Evolutionary conservation across 1,284 basidiomycete genomes (phyloP), one percentile per base, ranked within the genome.

Genomic region (Sutorius eximius): DNA sequence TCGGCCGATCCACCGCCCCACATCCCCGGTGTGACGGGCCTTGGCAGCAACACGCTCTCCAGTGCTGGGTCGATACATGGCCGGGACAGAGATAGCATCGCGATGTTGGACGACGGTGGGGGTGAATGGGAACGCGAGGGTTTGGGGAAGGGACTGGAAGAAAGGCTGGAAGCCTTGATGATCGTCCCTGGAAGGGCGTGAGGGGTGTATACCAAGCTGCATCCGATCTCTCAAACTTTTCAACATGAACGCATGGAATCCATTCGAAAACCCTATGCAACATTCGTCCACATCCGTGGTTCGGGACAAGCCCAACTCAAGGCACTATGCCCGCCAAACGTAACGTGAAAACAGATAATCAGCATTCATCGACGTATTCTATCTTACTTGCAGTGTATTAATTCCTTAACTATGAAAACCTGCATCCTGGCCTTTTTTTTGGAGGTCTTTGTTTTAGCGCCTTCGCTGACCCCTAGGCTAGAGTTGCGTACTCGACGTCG

Each of bases 91-190:
- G 77, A 77, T 52, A 74, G 73, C 45, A 69, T 76, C 43, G 73
- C 71, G 13, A 49, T 79, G 60, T 57, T 81, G 53, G 83, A 83
- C 62, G 85, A 84, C 58, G 71, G 78, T 5, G 86, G 87, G 30
- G 89, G 88, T 0, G 91, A 93, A 70, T 93, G 90, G 90, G 85
- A 89, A 61, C 76, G 90, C 7, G 87, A 92, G 63, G 91, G 91
- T 0, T 71, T 93, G 13, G 91, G 91, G 1, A 80, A 77, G 56
- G 91, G 91, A 0, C 69, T 93, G 42, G 91, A 91, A 71, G 91
- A 93, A 74, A 74, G 91, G 44, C 69, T 93, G 53, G 91, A 93
- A 59, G 71, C 74, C 33, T 68, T 82, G 54, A 75, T 77, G 69
- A 61, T 57, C 18, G 40, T 67, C 38, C 69, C 69, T 30, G 63